Evolutionary conservation across 2,329 filamentous ascomycete species (phyloP), one percentile per base, ranked within the genome.

Genomic region (Knoxdaviesia proteae): DNA sequence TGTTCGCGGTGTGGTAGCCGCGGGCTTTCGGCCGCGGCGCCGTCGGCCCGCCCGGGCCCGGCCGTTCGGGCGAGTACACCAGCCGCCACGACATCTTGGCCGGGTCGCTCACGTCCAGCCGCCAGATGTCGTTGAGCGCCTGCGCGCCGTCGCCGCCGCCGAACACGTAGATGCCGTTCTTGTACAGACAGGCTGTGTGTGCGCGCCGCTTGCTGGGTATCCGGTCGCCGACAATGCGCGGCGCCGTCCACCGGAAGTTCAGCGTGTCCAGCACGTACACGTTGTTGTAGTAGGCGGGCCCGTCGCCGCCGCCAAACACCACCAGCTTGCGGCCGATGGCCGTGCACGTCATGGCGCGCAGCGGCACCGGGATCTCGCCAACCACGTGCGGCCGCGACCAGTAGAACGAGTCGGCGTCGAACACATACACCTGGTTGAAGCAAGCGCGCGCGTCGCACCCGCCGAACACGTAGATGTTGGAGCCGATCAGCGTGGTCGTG

Each of bases 1-100:
- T 80, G 54, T 80, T 81, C 48, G 77, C 76, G 5, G 77, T 80
- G 55, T 81, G 77, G 53, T 81, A 81, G 42, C 77, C 77, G 40
- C 77, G 62, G 20, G 77, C 72, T 53, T 74, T 77, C 20, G 77
- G 77, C 39, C 65, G 64, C 40, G 55, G 52, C 45, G 67, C 65
- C 44, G 49, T 52, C 32, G 44, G 41, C 34, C 41, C 43, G 33
- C 48, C 42, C 35, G 40, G 44, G 39, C 46, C 36, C 7, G 47
- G 46, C 40, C 52, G 52, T 11, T 62, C 61, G 1, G 67, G 60
- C 38, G 59, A 56, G 7, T 73, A 78, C 42, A 81, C 65, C 41
- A 78, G 59, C 53, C 71, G 71, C 77, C 77, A 81, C 44, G 68
- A 71, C 74, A 80, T 77, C 59, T 77, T 79, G 55, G 58, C 67